These are phyloP conservation scores for Pseudocercospora cruenta DNA, from an alignment of 2,329 filamentous ascomycete genomes.

Conservation along the genomic window DNA sequence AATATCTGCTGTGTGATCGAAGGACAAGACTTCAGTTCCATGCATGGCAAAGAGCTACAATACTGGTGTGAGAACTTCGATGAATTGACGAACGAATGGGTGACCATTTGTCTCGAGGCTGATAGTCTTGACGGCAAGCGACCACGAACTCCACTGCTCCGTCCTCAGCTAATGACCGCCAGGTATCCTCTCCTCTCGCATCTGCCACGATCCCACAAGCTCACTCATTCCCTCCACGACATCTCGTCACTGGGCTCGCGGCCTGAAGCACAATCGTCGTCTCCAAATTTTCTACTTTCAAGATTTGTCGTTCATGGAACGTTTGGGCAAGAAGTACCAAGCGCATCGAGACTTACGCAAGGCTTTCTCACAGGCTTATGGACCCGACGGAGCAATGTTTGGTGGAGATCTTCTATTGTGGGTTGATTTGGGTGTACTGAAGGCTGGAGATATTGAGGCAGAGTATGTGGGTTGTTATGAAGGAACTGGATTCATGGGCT, in stretches of 20 bases:
- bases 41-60: neutral
- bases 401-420: conserved; percentile 6
- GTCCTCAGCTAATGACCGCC: neutral
- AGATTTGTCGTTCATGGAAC: conserved; percentile 6
- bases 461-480: conserved; percentile 5
- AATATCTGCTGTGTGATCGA: conserved; percentile 3
- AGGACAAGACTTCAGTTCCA: conserved; percentile 3
- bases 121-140: neutral
- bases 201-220: neutral
- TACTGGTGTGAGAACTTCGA: conserved; percentile 11
- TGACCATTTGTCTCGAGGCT: neutral
- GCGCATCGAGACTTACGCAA: conserved; percentile 9
- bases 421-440: conserved; percentile 9
- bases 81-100: conserved; percentile 11
- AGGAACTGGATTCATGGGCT: neutral
- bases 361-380: conserved; percentile 8
- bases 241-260: neutral
- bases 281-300: conserved; percentile 12
- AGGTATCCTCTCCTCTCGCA: neutral
- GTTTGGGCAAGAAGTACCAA: conserved; percentile 10
- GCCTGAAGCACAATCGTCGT: conserved; percentile 9
- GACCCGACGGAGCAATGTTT: conserved; percentile 5
- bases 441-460: conserved; percentile 2
- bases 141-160: neutral
- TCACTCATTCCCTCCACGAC: neutral